Percentiles rank a stretch among this genome's conserved stretches.
Conservation (phyloP, 257 asterid genomes). For the Ajuga chamaepitys region DNA sequence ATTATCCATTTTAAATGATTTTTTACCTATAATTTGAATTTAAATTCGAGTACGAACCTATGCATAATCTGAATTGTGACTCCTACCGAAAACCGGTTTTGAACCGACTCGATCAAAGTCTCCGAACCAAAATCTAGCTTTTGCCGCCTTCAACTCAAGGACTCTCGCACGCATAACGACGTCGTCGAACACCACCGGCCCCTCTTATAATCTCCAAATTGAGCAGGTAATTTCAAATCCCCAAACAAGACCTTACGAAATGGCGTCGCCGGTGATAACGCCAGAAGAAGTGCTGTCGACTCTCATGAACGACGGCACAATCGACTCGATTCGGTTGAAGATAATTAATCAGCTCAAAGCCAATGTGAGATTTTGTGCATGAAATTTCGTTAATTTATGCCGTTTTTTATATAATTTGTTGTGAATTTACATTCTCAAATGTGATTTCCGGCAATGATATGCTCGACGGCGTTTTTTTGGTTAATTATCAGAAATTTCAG, state of each 20-base stretch:
- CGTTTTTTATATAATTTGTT: background rate
- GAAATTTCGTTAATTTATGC: background rate
- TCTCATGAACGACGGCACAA: conserved; percentile 91
- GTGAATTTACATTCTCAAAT: no score
- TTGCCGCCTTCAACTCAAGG: background rate
- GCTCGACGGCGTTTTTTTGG: no score
- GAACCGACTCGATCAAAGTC: no score
- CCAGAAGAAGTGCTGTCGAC: conserved; percentile 90
- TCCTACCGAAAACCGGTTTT: no score
- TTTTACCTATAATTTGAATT: no score
- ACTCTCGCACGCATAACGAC: no score
- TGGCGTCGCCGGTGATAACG: conserved; percentile 55
- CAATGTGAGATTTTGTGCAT: conserved; percentile 40
- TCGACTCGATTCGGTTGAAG: conserved; percentile 81
- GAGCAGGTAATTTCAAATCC: background rate
- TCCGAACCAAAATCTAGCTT: no score
- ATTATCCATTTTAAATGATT: no score
- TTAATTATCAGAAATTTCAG: no score
- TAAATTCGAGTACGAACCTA: no score
- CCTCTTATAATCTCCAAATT: background rate
- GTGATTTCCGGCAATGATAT: no score
- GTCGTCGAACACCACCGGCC: background rate
- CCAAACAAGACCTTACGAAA: conserved; percentile 13
- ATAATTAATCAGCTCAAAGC: conserved; percentile 89
- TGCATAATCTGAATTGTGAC: no score